Percentiles rank a stretch among this genome's conserved stretches.
phyloP scores from a whole-genome alignment of 129 eudicot species.

The Helianthus annuus region DNA sequence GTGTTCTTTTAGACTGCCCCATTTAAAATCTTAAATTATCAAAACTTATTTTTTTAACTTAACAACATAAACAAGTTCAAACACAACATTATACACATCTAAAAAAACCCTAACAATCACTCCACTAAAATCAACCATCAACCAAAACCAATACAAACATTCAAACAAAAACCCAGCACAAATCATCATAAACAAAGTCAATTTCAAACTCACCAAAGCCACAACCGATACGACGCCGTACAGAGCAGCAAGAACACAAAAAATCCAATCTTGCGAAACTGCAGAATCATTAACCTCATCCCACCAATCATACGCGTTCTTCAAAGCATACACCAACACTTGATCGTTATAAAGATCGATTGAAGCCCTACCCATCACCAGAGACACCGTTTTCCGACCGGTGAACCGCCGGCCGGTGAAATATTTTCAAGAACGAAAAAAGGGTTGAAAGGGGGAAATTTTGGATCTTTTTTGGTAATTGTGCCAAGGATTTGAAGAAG shows the following conservation, averaged over 20 bases:
- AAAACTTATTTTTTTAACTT: background rate
- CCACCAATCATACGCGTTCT: slow-evolving; percentile 74
- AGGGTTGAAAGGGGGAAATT: background rate
- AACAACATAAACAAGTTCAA: slow-evolving; percentile 3
- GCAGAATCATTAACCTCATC: slow-evolving; percentile 48
- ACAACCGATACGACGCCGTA: slow-evolving; percentile 69
- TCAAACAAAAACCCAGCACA: background rate
- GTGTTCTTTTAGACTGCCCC: too few species aligned
- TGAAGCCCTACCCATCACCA: slow-evolving; percentile 44
- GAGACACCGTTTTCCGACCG: slow-evolving; percentile 28
- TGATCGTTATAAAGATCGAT: slow-evolving; percentile 38
- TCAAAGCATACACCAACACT: slow-evolving; percentile 39
- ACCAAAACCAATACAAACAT: background rate
- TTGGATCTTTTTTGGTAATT: background rate
- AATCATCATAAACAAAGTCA: background rate
- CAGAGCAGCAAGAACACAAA: slow-evolving; percentile 56
- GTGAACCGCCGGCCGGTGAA: slow-evolving; percentile 31
- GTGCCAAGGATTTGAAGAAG: slow-evolving; percentile 4
- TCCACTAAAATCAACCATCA: background rate
- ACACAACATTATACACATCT: slow-evolving; percentile 13
- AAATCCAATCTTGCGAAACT: slow-evolving; percentile 65
- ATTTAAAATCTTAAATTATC: too few species aligned
- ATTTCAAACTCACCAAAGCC: slow-evolving; percentile 56
- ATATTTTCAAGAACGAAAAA: background rate
- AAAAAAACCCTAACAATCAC: slow-evolving; percentile 10